Evolutionary conservation across 2,329 filamentous ascomycete genomes (phyloP).

Genomic region (Fusarium austroafricanum): DNA sequence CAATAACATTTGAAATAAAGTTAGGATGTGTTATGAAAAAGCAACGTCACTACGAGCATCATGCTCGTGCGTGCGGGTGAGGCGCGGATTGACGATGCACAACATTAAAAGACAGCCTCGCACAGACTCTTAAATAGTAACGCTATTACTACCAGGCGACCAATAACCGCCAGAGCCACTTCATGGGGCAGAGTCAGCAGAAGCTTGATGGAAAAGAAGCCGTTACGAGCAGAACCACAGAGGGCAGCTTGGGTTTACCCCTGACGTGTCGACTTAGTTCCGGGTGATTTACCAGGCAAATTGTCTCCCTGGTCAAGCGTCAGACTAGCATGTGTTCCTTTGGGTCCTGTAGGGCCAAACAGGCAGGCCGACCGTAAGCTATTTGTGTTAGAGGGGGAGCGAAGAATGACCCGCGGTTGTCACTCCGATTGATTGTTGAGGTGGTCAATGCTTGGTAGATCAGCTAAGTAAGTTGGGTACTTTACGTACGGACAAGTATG

Average conservation of each 20-base stretch:
- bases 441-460: constrained; percentile 37
- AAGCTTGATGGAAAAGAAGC: constrained; percentile 34
- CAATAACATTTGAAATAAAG: neutral
- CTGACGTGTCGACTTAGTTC: constrained; percentile 33
- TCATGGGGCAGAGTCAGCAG: constrained; percentile 23
- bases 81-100: constrained; percentile 38
- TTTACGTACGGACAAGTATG: constrained; percentile 12
- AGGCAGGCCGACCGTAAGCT: constrained; percentile 35
- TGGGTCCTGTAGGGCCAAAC: constrained; percentile 22
- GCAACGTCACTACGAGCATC: constrained; percentile 11
- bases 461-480: constrained; percentile 4
- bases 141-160: constrained; percentile 22
- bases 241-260: constrained; percentile 22
- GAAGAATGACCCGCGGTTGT: constrained; percentile 30
- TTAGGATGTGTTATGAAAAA: neutral
- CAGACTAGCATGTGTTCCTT: constrained; percentile 16
- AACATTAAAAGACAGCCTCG: constrained; percentile 31
- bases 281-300: constrained; percentile 36
- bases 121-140: constrained; percentile 34
- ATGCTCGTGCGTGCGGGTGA: constrained; percentile 39
- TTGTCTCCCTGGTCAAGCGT: constrained; percentile 21
- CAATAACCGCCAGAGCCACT: neutral
- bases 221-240: constrained; percentile 8
- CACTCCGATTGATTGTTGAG: neutral
- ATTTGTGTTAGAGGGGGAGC: constrained; percentile 26